Evolutionary conservation across 768 basidiomycete species (phyloP).

Genomic region (Suillus ampliporus): DNA sequence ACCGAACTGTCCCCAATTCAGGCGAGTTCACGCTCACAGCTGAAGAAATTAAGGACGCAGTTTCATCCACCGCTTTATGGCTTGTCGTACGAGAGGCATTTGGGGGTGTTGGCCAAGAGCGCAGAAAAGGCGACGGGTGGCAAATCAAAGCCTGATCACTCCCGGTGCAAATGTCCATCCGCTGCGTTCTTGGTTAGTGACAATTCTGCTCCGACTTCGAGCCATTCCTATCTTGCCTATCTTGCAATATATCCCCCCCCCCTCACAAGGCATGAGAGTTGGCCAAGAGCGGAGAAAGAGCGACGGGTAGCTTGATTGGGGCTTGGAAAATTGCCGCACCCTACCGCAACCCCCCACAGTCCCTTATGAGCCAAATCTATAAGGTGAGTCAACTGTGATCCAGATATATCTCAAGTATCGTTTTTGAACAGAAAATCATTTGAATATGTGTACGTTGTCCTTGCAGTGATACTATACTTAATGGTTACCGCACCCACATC

Average conservation of each 20-base stretch:
- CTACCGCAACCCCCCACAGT: no score
- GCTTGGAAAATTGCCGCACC: no score
- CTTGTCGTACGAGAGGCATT: conserved; percentile 92
- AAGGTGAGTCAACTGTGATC: no score
- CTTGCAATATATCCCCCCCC: conserved; percentile 23
- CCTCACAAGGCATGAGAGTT: conserved; percentile 20
- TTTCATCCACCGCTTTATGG: conserved; percentile 90
- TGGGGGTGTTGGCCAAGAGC: conserved; percentile 84
- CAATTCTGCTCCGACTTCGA: conserved; percentile 4
- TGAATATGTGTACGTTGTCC: no score
- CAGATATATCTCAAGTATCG: no score
- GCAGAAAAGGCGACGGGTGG: conserved; percentile 82
- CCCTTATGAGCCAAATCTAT: no score
- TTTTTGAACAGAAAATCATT: no score
- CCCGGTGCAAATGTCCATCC: neutral
- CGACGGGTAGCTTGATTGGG: no score
- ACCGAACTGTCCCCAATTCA: conserved; percentile 27
- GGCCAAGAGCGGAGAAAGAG: no score
- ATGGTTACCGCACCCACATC: no score
- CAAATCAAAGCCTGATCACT: conserved; percentile 60
- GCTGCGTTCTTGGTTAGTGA: neutral
- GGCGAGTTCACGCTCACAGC: conserved; percentile 63
- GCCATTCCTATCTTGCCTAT: conserved; percentile 1
- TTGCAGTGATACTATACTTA: no score
- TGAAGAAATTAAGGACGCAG: conserved; percentile 93